Percentiles rank a stretch among this genome's conserved stretches.
These are phyloP conservation scores for Talaromyces verruculosus DNA, from an alignment of 2,329 filamentous ascomycete genomes.

Conservation along the genomic window DNA sequence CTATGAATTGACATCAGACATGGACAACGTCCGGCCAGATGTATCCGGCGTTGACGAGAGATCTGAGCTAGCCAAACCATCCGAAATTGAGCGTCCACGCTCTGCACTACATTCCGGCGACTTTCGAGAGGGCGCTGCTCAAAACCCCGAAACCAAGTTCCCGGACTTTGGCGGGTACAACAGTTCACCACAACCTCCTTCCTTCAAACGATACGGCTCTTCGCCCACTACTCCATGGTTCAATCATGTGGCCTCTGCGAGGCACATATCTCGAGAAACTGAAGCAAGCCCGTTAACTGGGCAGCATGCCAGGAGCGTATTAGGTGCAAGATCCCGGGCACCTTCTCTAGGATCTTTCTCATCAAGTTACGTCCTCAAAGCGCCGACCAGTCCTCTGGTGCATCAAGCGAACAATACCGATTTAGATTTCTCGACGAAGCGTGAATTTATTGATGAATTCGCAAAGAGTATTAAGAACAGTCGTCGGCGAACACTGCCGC, in stretches of 20 bases:
- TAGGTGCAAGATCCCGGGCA: slow-evolving; percentile 43
- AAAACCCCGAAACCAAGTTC: slow-evolving; percentile 17
- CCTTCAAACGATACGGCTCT: slow-evolving; percentile 36
- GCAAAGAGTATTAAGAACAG: slow-evolving; percentile 50
- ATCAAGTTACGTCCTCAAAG: slow-evolving; percentile 78
- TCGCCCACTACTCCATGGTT: slow-evolving; percentile 62
- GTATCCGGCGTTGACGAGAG: slow-evolving; percentile 36
- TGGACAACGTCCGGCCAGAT: slow-evolving; percentile 36
- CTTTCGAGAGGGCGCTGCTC: slow-evolving; percentile 52
- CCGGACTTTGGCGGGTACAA: slow-evolving; percentile 30
- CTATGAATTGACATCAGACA: slow-evolving; percentile 21
- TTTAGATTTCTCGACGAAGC: slow-evolving; percentile 60
- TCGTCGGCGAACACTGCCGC: slow-evolving; percentile 71
- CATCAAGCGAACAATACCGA: slow-evolving; percentile 85
- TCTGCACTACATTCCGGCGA: slow-evolving; percentile 68
- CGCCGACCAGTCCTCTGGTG: slow-evolving; percentile 88
- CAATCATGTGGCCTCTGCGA: slow-evolving; percentile 31
- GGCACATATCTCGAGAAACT: slow-evolving; percentile 21
- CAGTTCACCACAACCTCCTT: slow-evolving; percentile 21
- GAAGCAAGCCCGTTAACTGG: slow-evolving; percentile 25
- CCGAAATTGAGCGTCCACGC: slow-evolving; percentile 75
- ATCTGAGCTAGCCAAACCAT: slow-evolving; percentile 53
- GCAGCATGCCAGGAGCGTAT: slow-evolving; percentile 19
- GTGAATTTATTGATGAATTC: slow-evolving; percentile 54
- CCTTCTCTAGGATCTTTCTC: slow-evolving; percentile 70